Percentiles rank a stretch among this genome's conserved stretches.
Conservation (phyloP, 371 early-diverging fungal species). For the Apophysomyces sp. region DNA sequence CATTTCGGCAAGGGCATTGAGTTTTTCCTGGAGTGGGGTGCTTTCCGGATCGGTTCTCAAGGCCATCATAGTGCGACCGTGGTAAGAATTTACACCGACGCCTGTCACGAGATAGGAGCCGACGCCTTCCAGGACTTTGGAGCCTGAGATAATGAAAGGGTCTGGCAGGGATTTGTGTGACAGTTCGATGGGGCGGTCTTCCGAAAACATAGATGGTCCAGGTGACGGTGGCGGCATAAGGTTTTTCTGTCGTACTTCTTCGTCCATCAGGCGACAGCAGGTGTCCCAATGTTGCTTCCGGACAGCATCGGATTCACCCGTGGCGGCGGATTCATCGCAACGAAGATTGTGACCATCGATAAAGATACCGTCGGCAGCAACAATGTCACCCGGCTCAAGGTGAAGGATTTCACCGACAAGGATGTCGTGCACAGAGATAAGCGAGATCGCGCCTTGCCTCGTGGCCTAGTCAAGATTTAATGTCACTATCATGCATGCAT, state of each 20-base stretch:
- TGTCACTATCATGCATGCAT: constrained; percentile 18
- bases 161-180: constrained; percentile 42
- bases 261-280: constrained; percentile 15
- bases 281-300: constrained; percentile 49
- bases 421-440: constrained; percentile 81
- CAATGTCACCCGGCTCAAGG: constrained; percentile 93
- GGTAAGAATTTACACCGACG: constrained; percentile 72
- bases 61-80: constrained; percentile 82
- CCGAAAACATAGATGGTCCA: constrained; percentile 1
- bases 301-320: constrained; percentile 89
- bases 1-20: constrained; percentile 64
- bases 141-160: constrained; percentile 76
- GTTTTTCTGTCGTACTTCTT: background rate
- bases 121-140: constrained; percentile 78
- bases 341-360: constrained; percentile 80
- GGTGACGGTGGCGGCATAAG: background rate
- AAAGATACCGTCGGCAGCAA: constrained; percentile 87
- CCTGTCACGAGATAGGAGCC: constrained; percentile 71
- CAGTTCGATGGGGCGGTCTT: constrained; percentile 2
- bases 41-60: constrained; percentile 55
- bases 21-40: constrained; percentile 76
- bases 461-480: constrained; percentile 50
- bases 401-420: constrained; percentile 88
- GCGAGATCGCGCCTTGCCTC: constrained; percentile 72
- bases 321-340: constrained; percentile 90